phyloP scores from a whole-genome alignment of 2,329 filamentous ascomycete genomes.

The Colletotrichum sidae region DNA sequence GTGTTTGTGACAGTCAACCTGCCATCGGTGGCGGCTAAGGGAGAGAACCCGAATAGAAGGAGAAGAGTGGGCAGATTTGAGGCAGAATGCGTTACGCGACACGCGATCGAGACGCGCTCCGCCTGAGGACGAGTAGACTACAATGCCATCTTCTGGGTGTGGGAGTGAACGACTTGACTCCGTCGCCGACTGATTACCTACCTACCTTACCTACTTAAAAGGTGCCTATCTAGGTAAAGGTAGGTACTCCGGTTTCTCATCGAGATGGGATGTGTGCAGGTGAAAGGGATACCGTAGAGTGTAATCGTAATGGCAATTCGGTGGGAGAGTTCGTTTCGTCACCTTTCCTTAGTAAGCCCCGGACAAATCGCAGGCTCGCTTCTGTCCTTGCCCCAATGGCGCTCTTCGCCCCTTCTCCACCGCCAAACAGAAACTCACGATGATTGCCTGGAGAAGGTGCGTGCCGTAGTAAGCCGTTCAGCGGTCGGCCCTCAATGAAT shows the following conservation, averaged over 20 bases:
- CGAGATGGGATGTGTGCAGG: no score
- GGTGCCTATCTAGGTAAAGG: no score
- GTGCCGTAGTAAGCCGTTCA: constrained; percentile 23
- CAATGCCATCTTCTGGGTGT: background rate
- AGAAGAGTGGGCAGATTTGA: background rate
- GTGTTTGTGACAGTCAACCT: background rate
- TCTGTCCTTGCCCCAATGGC: background rate
- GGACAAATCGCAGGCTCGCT: constrained; percentile 8
- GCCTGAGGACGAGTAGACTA: background rate
- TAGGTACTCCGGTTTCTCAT: no score
- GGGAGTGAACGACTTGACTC: no score
- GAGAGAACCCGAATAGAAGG: background rate
- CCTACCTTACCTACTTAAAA: no score
- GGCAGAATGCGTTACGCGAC: constrained; percentile 11
- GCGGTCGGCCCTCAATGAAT: constrained; percentile 18
- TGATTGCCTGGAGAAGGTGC: constrained; percentile 24
- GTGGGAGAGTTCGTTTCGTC: no score
- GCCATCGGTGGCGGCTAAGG: background rate
- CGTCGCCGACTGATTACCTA: no score
- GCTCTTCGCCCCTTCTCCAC: background rate
- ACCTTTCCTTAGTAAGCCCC: no score
- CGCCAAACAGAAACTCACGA: constrained; percentile 24
- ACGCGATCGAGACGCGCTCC: constrained; percentile 31
- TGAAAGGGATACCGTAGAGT: no score
- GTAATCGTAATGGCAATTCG: no score